phyloP scores from a whole-genome alignment of 345 rosid genomes.

The Tarenaya hassleriana region DNA sequence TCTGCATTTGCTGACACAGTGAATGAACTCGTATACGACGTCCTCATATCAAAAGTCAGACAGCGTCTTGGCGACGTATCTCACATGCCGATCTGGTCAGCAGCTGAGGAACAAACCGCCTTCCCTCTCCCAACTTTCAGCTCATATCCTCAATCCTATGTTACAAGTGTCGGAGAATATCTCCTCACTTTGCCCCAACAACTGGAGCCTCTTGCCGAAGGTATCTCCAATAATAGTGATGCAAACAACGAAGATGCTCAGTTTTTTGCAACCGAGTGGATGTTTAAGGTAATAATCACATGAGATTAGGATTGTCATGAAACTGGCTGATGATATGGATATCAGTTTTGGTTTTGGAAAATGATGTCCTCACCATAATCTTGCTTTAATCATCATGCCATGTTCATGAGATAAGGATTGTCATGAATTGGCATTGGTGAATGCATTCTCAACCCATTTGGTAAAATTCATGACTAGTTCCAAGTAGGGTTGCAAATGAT shows the following conservation, averaged over 20 bases:
- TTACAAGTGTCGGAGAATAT: constrained; percentile 89
- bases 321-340: too few relatives aligned
- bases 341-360: too few relatives aligned
- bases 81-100: constrained; percentile 78
- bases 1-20: constrained; percentile 77
- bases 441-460: too few relatives aligned
- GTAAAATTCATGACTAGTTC: too few relatives aligned
- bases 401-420: too few relatives aligned
- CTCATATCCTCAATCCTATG: constrained; percentile 87
- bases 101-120: constrained; percentile 76
- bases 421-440: too few relatives aligned
- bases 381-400: too few relatives aligned
- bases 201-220: constrained; percentile 96
- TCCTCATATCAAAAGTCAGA: constrained; percentile 90
- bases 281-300: constrained; percentile 86
- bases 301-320: too few relatives aligned
- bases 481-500: too few relatives aligned
- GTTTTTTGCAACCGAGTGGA: constrained; percentile 96
- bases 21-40: constrained; percentile 88
- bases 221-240: constrained; percentile 66
- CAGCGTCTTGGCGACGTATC: constrained; percentile 83
- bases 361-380: too few relatives aligned
- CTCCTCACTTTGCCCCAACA: constrained; percentile 98
- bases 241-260: constrained; percentile 81
- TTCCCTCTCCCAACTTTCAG: constrained; percentile 88